phyloP scores from a whole-genome alignment of 2,329 filamentous ascomycete species.

The Aspergillaceae sp. region DNA sequence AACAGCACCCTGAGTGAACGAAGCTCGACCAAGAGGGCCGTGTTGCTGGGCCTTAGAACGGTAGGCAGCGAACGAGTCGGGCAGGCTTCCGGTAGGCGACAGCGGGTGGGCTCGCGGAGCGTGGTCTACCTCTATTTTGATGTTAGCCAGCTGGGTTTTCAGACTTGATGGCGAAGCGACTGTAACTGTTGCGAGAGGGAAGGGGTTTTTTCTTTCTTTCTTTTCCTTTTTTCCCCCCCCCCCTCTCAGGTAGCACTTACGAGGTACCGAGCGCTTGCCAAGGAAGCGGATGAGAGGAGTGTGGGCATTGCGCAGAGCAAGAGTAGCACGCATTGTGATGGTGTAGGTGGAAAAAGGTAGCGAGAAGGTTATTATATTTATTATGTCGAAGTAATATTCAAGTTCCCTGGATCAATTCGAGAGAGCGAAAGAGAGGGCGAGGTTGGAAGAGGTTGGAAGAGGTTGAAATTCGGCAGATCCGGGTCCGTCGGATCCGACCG shows the following conservation, averaged over 20 bases:
- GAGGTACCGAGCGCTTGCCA: constrained; percentile 38
- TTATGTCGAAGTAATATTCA: constrained; percentile 4
- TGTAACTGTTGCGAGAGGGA: too few relatives aligned
- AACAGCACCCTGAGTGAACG: constrained; percentile 32
- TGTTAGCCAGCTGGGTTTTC: constrained; percentile 9
- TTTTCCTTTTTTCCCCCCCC: too few relatives aligned
- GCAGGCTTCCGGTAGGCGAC: constrained; percentile 47
- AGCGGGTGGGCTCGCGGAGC: constrained; percentile 52
- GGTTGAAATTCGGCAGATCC: constrained; percentile 20
- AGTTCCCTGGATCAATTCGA: too few relatives aligned
- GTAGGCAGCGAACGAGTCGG: constrained; percentile 55
- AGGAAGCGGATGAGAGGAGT: constrained; percentile 44
- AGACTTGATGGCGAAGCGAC: constrained; percentile 1
- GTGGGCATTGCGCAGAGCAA: constrained; percentile 34
- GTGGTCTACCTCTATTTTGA: constrained; percentile 39
- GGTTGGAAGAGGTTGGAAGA: background rate
- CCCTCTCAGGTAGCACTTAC: constrained; percentile 22
- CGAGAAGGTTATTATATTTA: constrained; percentile 9
- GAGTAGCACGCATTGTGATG: constrained; percentile 35
- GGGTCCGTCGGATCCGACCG: constrained; percentile 22
- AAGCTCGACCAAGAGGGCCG: constrained; percentile 45
- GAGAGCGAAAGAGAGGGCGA: background rate
- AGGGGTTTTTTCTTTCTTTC: too few relatives aligned
- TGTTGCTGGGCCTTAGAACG: constrained; percentile 57
- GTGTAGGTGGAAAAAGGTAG: background rate